Percentiles rank a stretch among this genome's conserved stretches.
Conservation (phyloP, 768 basidiomycete species). For the Tulasnella sp. region DNA sequence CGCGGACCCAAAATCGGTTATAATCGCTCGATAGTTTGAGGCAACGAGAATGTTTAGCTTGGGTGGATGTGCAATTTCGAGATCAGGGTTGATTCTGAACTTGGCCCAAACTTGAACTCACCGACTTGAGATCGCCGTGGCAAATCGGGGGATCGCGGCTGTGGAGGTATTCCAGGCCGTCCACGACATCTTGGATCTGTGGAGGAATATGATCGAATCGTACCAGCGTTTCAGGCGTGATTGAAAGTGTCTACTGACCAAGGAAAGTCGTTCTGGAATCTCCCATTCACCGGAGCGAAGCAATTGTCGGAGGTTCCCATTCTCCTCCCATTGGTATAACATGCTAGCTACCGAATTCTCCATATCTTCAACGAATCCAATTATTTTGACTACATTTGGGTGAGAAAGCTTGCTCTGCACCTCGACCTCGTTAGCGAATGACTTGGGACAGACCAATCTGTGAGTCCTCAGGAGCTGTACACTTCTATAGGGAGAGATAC, state of each 20-base stretch:
- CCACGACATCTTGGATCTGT: not conserved
- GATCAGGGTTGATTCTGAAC: no score
- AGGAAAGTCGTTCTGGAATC: not conserved
- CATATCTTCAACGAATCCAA: not conserved
- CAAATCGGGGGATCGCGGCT: not conserved
- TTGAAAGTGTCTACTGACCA: not conserved
- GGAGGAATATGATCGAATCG: not conserved
- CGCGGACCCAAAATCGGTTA: not conserved
- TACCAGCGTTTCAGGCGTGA: not conserved
- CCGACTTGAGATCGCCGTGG: not conserved
- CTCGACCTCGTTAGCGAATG: not conserved
- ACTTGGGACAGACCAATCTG: not conserved
- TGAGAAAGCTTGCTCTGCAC: not conserved
- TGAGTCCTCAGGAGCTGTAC: not conserved
- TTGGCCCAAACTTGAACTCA: not conserved
- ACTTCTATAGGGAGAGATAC: not conserved
- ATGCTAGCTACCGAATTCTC: not conserved
- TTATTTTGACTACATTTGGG: not conserved
- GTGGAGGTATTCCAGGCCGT: not conserved
- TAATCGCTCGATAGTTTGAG: not conserved
- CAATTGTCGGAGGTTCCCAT: not conserved
- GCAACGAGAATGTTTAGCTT: not conserved
- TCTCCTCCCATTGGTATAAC: not conserved
- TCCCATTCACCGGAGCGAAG: not conserved
- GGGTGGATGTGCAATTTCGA: not conserved